Evolutionary conservation across 108 stramenopile species (phyloP).

Genomic region (Skeletonema marinoi): DNA sequence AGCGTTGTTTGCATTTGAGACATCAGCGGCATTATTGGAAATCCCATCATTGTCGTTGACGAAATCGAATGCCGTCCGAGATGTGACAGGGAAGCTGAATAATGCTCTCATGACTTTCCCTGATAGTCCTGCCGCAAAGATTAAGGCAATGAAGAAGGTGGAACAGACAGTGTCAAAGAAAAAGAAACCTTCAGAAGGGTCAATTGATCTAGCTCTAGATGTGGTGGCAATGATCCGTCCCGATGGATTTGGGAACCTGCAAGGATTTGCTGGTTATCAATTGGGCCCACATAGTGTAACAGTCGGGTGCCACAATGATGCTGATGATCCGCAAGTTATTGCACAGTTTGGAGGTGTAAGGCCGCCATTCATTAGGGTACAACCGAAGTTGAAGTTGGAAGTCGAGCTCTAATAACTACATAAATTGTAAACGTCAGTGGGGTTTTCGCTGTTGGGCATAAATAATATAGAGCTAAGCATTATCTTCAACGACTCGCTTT

Average conservation of each 20-base stretch:
- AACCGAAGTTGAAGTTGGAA: slow-evolving; percentile 87
- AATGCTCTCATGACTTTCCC: slow-evolving; percentile 65
- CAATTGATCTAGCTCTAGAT: slow-evolving; percentile 71
- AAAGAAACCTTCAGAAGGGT: slow-evolving; percentile 70
- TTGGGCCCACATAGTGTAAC: slow-evolving; percentile 81
- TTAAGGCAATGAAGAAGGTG: slow-evolving; percentile 65
- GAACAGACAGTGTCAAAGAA: slow-evolving; percentile 59
- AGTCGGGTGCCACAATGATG: slow-evolving; percentile 89
- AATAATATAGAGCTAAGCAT: not conserved
- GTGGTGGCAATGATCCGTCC: slow-evolving; percentile 86
- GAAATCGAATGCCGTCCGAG: slow-evolving; percentile 65
- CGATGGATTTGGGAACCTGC: slow-evolving; percentile 89
- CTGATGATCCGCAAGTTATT: slow-evolving; percentile 86
- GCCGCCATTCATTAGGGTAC: slow-evolving; percentile 85
- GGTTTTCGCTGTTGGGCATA: not conserved
- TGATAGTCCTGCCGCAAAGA: slow-evolving; percentile 78
- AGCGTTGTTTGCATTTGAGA: slow-evolving; percentile 66
- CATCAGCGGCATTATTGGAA: slow-evolving; percentile 54
- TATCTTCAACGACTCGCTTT: not conserved
- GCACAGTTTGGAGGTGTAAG: slow-evolving; percentile 84
- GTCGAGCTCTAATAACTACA: slow-evolving; percentile 67
- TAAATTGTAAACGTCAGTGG: not conserved
- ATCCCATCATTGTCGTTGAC: slow-evolving; percentile 74
- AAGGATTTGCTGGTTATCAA: slow-evolving; percentile 87
- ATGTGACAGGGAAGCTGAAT: slow-evolving; percentile 71